phyloP scores from a whole-genome alignment of 352 stramenopile species.

The Phytophthora citrophthora region DNA sequence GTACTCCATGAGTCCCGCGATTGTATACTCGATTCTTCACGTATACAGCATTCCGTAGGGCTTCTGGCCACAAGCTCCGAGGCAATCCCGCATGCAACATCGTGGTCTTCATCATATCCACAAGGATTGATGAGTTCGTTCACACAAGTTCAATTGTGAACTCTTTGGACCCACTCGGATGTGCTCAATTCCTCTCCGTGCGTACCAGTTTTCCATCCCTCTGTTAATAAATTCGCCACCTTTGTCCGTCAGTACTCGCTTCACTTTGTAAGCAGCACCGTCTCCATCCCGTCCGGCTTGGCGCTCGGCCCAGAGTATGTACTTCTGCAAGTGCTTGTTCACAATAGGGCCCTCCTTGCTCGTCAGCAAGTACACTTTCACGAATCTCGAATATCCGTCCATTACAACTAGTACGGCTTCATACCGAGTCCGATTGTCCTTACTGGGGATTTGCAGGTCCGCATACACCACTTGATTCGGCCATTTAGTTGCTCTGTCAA shows the following conservation, averaged over 20 bases:
- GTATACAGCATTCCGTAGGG: slow-evolving; percentile 11
- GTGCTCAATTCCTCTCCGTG: slow-evolving; percentile 5
- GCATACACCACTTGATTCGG: slow-evolving; percentile 20
- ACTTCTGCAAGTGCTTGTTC: slow-evolving; percentile 4
- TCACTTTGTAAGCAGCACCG: neutral
- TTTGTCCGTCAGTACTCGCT: slow-evolving; percentile 10
- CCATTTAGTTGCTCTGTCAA: slow-evolving; percentile 7
- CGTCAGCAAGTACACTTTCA: slow-evolving; percentile 8
- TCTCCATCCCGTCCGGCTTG: neutral
- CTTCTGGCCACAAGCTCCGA: neutral
- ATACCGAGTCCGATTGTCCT: neutral
- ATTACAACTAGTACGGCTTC: slow-evolving; percentile 10
- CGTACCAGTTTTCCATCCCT: slow-evolving; percentile 13
- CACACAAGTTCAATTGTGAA: slow-evolving; percentile 14
- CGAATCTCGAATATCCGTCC: slow-evolving; percentile 14
- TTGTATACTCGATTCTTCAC: slow-evolving; percentile 20
- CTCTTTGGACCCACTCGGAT: slow-evolving; percentile 2
- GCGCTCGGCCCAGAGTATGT: slow-evolving; percentile 1
- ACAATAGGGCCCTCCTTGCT: slow-evolving; percentile 1
- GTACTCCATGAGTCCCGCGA: slow-evolving; percentile 7
- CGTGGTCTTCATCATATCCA: slow-evolving; percentile 6
- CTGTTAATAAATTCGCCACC: slow-evolving; percentile 15
- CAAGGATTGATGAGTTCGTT: slow-evolving; percentile 10
- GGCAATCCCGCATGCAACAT: slow-evolving; percentile 13
- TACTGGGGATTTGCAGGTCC: slow-evolving; percentile 8